Evolutionary conservation across 345 rosid genomes (phyloP), one percentile per base, ranked within the genome.

Genomic region (Arabidopsis suecica): DNA sequence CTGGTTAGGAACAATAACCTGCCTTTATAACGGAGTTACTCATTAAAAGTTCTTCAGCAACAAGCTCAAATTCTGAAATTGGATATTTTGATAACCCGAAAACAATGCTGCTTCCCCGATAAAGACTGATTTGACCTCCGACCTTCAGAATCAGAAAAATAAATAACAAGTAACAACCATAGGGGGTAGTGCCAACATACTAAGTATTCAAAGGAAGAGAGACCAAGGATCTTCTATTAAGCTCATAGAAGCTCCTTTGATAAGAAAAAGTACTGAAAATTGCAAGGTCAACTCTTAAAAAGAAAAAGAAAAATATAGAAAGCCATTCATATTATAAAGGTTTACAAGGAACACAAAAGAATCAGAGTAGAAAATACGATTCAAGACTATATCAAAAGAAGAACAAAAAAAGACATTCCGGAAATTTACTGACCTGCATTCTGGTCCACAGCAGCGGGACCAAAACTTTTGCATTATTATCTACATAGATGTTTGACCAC

Each of bases 31-130:
- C 69, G 38, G 97, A 92, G 82, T 95, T 83, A 71, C 99, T 95
- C 99, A 95, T 90, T 81, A 95, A 68, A 80, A 95, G 93, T 79
- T 95, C 99, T 83, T 95, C 99, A 4, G 97, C 99, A 11, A 88
- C 92, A 67, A 95, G 96, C 82, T 95, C 99, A 87, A 95, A 95
- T 82, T 95, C 99, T 71, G 99, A 95, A 50, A 92, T 84, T 67
- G 99, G 97, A 78, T 67, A 92, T 22, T 75, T 83, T 51, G 92
- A 85, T 84, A 95, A 81, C 69, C 99, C 99, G 82, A 95, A 95
- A 73, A 83, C 84, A 75, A 95, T 89, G 82, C 86, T 87, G 81
- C 96, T 89, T 76, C 97, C 96, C 64, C 88, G 79, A 75, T 90
- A 90, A 59, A 89, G 81, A 72, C 96, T 88, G 70, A 95, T 84